These are phyloP conservation scores for Amanita rubescens DNA, from an alignment of 768 basidiomycete species.

Conservation along the genomic window DNA sequence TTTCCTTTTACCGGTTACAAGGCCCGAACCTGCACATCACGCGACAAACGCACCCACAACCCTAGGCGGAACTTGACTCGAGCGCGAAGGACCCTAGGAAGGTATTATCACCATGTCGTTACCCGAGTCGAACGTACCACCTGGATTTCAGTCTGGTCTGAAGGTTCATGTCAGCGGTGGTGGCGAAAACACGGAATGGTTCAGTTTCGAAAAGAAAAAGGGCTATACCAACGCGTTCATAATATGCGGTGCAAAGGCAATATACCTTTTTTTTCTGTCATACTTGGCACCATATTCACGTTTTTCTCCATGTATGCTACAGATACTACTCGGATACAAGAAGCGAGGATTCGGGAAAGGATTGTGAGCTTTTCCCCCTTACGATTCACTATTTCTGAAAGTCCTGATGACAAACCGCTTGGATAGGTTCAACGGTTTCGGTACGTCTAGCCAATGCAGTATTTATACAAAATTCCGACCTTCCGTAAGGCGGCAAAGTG, in stretches of 20 bases:
- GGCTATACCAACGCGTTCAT: constrained; percentile 71
- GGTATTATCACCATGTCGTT: not conserved
- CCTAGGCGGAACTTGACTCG: no score
- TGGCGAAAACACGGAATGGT: constrained; percentile 30
- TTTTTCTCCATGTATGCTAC: not conserved
- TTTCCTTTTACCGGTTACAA: no score
- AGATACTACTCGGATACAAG: constrained; percentile 72
- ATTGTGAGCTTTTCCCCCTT: constrained; percentile 32
- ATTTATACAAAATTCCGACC: not conserved
- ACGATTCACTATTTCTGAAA: not conserved
- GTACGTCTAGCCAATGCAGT: constrained; percentile 21
- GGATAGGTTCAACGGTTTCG: constrained; percentile 74
- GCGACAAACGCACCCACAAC: no score
- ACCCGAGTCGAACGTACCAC: constrained; percentile 24
- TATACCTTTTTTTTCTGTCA: not conserved
- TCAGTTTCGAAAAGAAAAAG: constrained; percentile 30
- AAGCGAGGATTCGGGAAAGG: constrained; percentile 70
- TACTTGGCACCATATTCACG: constrained; percentile 2
- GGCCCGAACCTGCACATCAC: no score
- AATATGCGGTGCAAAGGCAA: constrained; percentile 42
- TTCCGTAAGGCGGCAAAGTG: constrained; percentile 58
- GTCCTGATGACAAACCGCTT: constrained; percentile 20
- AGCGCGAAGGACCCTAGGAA: no score
- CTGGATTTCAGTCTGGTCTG: constrained; percentile 34
- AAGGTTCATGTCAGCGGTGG: constrained; percentile 11